Evolutionary conservation across 2,329 filamentous ascomycete genomes (phyloP).

Genomic region (Dactylellina cionopaga): DNA sequence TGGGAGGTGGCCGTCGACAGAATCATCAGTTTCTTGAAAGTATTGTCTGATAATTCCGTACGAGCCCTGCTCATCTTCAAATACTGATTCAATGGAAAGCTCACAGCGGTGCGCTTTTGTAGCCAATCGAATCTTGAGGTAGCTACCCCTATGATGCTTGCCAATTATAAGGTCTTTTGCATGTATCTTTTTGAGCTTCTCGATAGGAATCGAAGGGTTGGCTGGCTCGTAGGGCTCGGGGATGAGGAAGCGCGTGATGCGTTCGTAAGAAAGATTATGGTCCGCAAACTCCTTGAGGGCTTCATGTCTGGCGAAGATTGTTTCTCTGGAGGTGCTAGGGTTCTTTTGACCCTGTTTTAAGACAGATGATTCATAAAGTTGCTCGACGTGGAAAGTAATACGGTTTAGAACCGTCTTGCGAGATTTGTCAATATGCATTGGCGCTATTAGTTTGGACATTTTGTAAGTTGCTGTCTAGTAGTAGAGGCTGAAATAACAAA

Average conservation of each 20-base stretch:
- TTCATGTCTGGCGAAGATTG: not conserved
- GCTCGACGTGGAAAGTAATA: not conserved
- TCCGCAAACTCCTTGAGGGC: not conserved
- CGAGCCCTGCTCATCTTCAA: constrained; percentile 38
- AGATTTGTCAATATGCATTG: constrained; percentile 1
- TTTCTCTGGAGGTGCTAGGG: constrained; percentile 7
- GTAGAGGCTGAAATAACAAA: not conserved
- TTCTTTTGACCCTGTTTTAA: constrained; percentile 12
- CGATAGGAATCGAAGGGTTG: constrained; percentile 20
- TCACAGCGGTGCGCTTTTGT: not conserved
- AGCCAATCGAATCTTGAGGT: constrained; percentile 19
- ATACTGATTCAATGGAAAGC: constrained; percentile 6
- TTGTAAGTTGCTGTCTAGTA: too few relatives aligned
- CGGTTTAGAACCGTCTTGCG: not conserved
- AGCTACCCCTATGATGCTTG: constrained; percentile 18
- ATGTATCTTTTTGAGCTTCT: constrained; percentile 42
- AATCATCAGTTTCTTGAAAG: constrained; percentile 22
- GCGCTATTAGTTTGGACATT: constrained; percentile 16
- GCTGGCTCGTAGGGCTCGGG: constrained; percentile 32
- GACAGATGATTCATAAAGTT: not conserved
- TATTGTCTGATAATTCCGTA: constrained; percentile 33
- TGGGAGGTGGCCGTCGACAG: constrained; percentile 2
- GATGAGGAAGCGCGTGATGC: constrained; percentile 3
- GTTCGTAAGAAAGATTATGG: not conserved
- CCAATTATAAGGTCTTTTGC: constrained; percentile 33